Evolutionary conservation across 2,329 filamentous ascomycete species (phyloP), one percentile per base, ranked within the genome.

Genomic region (Trichophyton simii): DNA sequence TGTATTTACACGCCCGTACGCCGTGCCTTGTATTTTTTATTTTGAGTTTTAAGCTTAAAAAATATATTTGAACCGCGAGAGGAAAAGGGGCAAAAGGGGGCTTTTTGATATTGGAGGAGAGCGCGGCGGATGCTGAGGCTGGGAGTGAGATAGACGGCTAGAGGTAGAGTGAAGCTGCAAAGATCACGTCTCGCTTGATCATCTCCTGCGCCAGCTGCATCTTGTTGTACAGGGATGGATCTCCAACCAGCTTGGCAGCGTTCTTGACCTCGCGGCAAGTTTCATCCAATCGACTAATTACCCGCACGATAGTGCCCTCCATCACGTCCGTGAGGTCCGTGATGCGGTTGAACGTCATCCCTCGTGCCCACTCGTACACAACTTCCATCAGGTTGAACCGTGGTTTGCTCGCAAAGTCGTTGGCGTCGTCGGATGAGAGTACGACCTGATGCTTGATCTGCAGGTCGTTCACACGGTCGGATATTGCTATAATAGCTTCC

Each of bases 341-440:
- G 67, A 99, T 99, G 66, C 94, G 92, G 76, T 95, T 95, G 80
- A 99, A 99, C 59, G 89, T 92, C 90, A 97, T 97, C 28, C 94
- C 94, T 58, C 90, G 81, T 8, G 94, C 94, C 94, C 94, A 99
- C 74, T 99, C 94, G 72, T 97, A 96, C 38, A 99, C 95, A 0
- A 99, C 94, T 74, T 99, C 94, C 72, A 96, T 91, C 61, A 99
- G 82, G 0, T 92, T 94, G 71, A 99, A 99, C 8, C 92, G 83
- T 1, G 91, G 90, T 60, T 87, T 82, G 63, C 85, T 90, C 41
- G 89, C 87, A 70, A 96, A 96, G 73, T 97, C 92, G 69, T 95
- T 96, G 62, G 87, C 87, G 71, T 96, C 92, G 61, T 97, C 92
- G 0, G 87, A 82, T 0, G 88, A 89, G 62, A 95, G 83, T 62